Evolutionary conservation across 495 filamentous ascomycete species (phyloP).

Genomic region (Schizothecium vesticola): DNA sequence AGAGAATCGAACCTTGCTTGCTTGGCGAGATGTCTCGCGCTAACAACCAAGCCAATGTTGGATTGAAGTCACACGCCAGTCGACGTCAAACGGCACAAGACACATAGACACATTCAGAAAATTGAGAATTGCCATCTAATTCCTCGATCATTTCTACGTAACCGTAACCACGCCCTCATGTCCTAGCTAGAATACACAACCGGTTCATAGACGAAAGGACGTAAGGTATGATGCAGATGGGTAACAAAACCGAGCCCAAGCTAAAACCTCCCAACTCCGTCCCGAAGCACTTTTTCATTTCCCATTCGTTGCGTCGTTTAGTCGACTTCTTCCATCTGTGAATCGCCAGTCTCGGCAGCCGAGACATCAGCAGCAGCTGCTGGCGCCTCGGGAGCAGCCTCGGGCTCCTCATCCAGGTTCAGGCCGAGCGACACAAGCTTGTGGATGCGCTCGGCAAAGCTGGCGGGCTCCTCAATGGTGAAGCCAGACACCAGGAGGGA

Average conservation of each 20-base stretch:
- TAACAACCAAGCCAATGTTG: too few relatives aligned
- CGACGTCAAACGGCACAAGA: too few relatives aligned
- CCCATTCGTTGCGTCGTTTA: constrained; percentile 39
- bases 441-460: constrained; percentile 98
- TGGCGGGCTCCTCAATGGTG: constrained; percentile 97
- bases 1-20: too few relatives aligned
- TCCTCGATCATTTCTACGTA: constrained; percentile 27
- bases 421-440: constrained; percentile 94
- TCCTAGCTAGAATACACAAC: constrained; percentile 30
- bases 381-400: constrained; percentile 61
- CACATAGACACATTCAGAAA: too few relatives aligned
- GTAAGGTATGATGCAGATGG: constrained; percentile 32
- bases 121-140: neutral
- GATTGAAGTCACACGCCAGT: too few relatives aligned
- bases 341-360: constrained; percentile 52
- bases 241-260: constrained; percentile 30
- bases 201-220: constrained; percentile 14
- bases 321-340: constrained; percentile 65
- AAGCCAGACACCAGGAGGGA: constrained; percentile 97
- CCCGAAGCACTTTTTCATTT: constrained; percentile 38
- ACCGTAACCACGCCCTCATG: constrained; percentile 18
- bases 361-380: constrained; percentile 42
- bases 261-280: constrained; percentile 44
- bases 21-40: too few relatives aligned
- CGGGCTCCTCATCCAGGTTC: constrained; percentile 87